Conservation (phyloP, 2,329 filamentous ascomycete species). For the Pseudonectria foliicola region DNA sequence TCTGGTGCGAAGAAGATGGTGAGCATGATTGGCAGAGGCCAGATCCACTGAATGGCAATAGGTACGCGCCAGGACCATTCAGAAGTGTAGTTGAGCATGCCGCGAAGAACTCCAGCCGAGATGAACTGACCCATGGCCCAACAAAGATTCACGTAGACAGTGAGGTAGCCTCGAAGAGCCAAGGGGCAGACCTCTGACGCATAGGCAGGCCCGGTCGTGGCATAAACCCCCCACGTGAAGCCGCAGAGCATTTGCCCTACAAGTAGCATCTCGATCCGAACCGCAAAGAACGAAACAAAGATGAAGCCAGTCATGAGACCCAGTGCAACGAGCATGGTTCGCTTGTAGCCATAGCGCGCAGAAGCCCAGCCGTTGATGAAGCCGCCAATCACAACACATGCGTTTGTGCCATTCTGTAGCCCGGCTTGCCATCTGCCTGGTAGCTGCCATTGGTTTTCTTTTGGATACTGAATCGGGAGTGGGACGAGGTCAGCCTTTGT, state of each 20-base stretch:
- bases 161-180: slow-evolving; percentile 33
- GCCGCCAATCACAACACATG: slow-evolving; percentile 13
- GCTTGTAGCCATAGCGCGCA: slow-evolving; percentile 24
- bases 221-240: slow-evolving; percentile 36
- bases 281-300: slow-evolving; percentile 27
- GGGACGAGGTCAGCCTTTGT: too few species aligned
- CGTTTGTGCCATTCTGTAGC: slow-evolving; percentile 8
- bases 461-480: slow-evolving; percentile 6
- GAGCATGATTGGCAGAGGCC: slow-evolving; percentile 23
- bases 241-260: slow-evolving; percentile 40
- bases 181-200: slow-evolving; percentile 37
- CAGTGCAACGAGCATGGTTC: slow-evolving; percentile 44
- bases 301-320: slow-evolving; percentile 23
- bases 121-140: slow-evolving; percentile 36
- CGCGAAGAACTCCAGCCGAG: slow-evolving; percentile 28
- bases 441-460: slow-evolving; percentile 14
- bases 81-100: slow-evolving; percentile 19
- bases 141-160: slow-evolving; percentile 36
- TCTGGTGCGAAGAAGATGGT: slow-evolving; percentile 25
- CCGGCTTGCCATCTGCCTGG: slow-evolving; percentile 13
- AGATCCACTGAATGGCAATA: slow-evolving; percentile 32
- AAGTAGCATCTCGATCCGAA: slow-evolving; percentile 32
- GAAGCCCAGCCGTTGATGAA: slow-evolving; percentile 17
- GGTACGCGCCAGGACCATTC: slow-evolving; percentile 32
- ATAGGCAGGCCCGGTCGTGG: slow-evolving; percentile 35